Evolutionary conservation across 2,329 filamentous ascomycete species (phyloP).

Genomic region (Elsinoe australis): DNA sequence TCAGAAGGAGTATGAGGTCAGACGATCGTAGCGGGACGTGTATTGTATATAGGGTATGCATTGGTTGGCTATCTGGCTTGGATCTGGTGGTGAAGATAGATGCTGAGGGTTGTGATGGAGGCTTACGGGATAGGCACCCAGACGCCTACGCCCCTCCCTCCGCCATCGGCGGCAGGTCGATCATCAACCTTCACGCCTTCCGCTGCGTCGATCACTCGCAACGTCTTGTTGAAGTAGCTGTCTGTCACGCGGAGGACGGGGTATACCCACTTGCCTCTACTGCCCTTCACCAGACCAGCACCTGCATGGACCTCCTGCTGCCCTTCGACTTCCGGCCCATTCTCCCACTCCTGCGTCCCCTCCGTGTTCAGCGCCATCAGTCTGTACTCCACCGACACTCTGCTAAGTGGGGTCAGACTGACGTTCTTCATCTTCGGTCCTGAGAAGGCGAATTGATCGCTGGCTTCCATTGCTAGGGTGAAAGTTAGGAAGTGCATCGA

Average conservation of each 20-base stretch:
- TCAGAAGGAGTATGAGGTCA: conserved; percentile 12
- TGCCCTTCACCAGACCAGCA: background rate
- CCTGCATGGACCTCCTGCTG: conserved; percentile 24
- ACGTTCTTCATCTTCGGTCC: conserved; percentile 74
- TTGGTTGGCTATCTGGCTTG: background rate
- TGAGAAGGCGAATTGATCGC: conserved; percentile 85
- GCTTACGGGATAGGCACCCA: conserved; percentile 31
- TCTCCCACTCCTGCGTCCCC: conserved; percentile 17
- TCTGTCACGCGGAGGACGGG: conserved; percentile 73
- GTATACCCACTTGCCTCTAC: conserved; percentile 56
- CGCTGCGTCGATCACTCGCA: conserved; percentile 73
- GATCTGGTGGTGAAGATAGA: no score
- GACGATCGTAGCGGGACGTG: background rate
- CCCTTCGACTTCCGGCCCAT: no score
- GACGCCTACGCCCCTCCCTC: conserved; percentile 43
- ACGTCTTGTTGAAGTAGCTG: conserved; percentile 85
- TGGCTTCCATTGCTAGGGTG: conserved; percentile 83
- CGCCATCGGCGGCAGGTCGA: conserved; percentile 1
- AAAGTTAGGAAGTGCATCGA: conserved; percentile 94
- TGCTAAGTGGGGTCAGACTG: conserved; percentile 73
- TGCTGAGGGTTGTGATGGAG: no score
- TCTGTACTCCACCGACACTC: conserved; percentile 64
- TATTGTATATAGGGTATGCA: background rate
- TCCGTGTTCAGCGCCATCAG: conserved; percentile 53
- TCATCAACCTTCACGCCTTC: conserved; percentile 55